phyloP scores from a whole-genome alignment of 179 eudicot genomes.

The Gypsophila paniculata region DNA sequence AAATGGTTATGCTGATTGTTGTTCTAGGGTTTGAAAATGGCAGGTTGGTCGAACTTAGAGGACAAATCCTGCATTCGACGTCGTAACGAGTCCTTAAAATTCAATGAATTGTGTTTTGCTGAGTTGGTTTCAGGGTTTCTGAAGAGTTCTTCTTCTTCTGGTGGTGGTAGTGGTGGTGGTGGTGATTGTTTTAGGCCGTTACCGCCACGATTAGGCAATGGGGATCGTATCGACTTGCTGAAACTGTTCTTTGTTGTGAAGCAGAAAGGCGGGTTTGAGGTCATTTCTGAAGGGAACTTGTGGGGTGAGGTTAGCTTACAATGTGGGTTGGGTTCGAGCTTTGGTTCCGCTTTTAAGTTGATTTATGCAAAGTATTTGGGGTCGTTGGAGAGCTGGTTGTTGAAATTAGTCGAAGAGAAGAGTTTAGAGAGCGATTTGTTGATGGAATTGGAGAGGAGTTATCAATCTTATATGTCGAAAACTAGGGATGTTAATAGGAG shows the following conservation, averaged over 20 bases:
- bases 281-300: constrained; percentile 35
- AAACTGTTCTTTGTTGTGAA: constrained; percentile 53
- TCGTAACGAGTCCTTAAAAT: constrained; percentile 17
- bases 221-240: constrained; percentile 52
- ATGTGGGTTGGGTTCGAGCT: constrained; percentile 39
- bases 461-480: constrained; percentile 27
- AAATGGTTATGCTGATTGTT: constrained; percentile 17
- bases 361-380: constrained; percentile 47
- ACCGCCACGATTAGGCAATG: constrained; percentile 55
- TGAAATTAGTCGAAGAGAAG: constrained; percentile 21
- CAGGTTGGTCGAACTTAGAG: constrained; percentile 40
- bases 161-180: constrained; percentile 19
- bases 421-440: constrained; percentile 20
- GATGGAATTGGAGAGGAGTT: constrained; percentile 45
- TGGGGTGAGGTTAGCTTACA: constrained; percentile 57
- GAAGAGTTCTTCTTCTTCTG: constrained; percentile 19
- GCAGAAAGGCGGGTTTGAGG: constrained; percentile 54
- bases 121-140: constrained; percentile 32
- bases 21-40: constrained; percentile 53
- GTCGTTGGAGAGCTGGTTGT: constrained; percentile 35
- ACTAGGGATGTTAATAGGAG: constrained; percentile 31
- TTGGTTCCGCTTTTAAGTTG: constrained; percentile 48
- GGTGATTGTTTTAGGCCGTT: constrained; percentile 35
- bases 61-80: constrained; percentile 32
- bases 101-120: constrained; percentile 27